Evolutionary conservation across 768 basidiomycete species (phyloP).

Genomic region (Tephrocybe sp.): DNA sequence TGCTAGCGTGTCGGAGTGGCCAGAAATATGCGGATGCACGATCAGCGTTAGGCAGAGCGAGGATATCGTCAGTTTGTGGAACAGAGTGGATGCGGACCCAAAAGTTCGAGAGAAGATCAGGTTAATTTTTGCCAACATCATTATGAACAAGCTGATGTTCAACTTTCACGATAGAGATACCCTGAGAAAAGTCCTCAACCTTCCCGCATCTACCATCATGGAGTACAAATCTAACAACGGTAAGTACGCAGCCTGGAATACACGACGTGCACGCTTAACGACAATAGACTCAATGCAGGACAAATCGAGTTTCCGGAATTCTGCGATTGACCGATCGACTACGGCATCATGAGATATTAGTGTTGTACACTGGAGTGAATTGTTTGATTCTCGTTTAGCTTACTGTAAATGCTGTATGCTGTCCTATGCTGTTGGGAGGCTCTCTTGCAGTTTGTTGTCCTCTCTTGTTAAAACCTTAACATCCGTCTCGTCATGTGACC

Average conservation of each 20-base stretch:
- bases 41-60: conserved; percentile 92
- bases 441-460: too few relatives aligned
- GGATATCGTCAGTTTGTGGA: conserved; percentile 94
- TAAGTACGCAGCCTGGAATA: conserved; percentile 25
- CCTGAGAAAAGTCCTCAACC: conserved; percentile 70
- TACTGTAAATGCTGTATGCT: neutral
- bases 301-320: conserved; percentile 80
- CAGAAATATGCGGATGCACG: conserved; percentile 93
- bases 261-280: neutral
- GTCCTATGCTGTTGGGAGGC: neutral
- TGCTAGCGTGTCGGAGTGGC: conserved; percentile 48
- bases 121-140: conserved; percentile 41
- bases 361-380: neutral
- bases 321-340: conserved; percentile 49
- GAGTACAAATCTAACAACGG: conserved; percentile 96
- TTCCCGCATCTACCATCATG: conserved; percentile 79
- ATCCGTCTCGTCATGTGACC: neutral
- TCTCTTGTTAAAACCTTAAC: neutral
- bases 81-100: conserved; percentile 74
- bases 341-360: conserved; percentile 17
- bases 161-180: conserved; percentile 58
- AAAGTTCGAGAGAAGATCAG: conserved; percentile 80
- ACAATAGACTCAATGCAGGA: conserved; percentile 82
- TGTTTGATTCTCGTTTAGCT: neutral
- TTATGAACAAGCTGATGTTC: conserved; percentile 1